A percentile compares a stretch with the other conserved stretches of the same genome.
Evolutionary conservation across 2,329 filamentous ascomycete species (phyloP).

Genomic region (Myriosclerotinia duriaeana): DNA sequence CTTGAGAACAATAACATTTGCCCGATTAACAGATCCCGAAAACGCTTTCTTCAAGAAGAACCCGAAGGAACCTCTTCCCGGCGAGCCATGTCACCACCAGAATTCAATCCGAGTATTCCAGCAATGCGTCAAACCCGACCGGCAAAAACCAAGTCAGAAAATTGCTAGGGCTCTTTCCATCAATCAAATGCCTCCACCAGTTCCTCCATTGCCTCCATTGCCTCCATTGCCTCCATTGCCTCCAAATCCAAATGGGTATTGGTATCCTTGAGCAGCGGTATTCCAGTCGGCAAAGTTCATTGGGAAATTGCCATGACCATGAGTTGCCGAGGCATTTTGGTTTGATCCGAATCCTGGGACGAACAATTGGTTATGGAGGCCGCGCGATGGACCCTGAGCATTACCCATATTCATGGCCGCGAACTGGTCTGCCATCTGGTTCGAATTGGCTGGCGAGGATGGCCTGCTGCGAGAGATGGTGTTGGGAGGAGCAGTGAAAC

Average conservation of each 20-base stretch:
- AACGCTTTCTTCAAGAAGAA: not conserved
- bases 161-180: not conserved
- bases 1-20: not conserved
- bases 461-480: constrained; percentile 20
- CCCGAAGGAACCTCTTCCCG: not conserved
- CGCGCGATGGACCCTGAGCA: not conserved
- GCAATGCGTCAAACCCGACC: not conserved
- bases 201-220: not conserved
- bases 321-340: not conserved
- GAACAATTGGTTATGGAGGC: constrained; percentile 18
- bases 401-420: not conserved
- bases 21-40: not conserved
- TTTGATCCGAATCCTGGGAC: constrained; percentile 1
- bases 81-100: not conserved
- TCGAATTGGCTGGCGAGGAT: constrained; percentile 17
- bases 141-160: not conserved
- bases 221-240: not conserved
- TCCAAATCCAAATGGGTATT: constrained; percentile 12
- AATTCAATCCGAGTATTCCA: not conserved
- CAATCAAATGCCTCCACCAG: not conserved
- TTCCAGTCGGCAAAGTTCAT: constrained; percentile 15
- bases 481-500: constrained; percentile 14
- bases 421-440: constrained; percentile 8
- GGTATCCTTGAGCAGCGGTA: not conserved
- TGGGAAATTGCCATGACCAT: not conserved